Conservation (phyloP, 1,284 basidiomycete species). For the Ganoderma lucidum region DNA sequence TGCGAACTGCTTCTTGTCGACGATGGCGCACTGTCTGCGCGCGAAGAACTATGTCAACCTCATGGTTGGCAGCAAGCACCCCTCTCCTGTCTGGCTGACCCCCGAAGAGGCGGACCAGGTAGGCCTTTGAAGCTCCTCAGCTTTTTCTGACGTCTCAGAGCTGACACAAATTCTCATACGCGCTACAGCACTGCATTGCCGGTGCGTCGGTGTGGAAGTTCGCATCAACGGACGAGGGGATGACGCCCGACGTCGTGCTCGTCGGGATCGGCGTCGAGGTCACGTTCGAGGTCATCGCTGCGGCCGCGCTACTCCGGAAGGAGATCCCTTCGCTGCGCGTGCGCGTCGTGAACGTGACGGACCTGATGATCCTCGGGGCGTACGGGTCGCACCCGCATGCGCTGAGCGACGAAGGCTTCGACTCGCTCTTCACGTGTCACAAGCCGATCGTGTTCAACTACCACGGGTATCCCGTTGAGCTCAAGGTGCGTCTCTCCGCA, state of each 20-base stretch:
- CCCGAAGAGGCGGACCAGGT: slow-evolving; percentile 70
- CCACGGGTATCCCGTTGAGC: slow-evolving; percentile 82
- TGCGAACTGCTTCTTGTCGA: slow-evolving; percentile 85
- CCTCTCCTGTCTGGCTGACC: slow-evolving; percentile 73
- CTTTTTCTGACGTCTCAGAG: no score
- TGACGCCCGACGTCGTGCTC: slow-evolving; percentile 73
- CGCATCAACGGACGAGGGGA: slow-evolving; percentile 71
- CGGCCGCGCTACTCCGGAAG: slow-evolving; percentile 76
- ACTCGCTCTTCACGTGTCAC: slow-evolving; percentile 76
- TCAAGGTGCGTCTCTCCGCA: slow-evolving; percentile 40
- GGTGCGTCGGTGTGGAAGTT: slow-evolving; percentile 82
- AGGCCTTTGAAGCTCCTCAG: slow-evolving; percentile 21
- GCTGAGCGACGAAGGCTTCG: slow-evolving; percentile 68
- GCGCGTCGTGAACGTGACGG: slow-evolving; percentile 84
- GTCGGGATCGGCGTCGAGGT: slow-evolving; percentile 81
- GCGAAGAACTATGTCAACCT: slow-evolving; percentile 88
- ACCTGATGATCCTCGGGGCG: slow-evolving; percentile 81
- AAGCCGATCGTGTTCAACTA: slow-evolving; percentile 83
- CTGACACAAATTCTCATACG: neutral
- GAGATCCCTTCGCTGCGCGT: slow-evolving; percentile 71
- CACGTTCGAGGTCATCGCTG: slow-evolving; percentile 82
- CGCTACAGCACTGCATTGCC: slow-evolving; percentile 70
- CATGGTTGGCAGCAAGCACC: slow-evolving; percentile 89
- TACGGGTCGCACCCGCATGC: slow-evolving; percentile 81
- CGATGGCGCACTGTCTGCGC: slow-evolving; percentile 82